phyloP scores from a whole-genome alignment of 306 rosid genomes.

The Senna siamea region DNA sequence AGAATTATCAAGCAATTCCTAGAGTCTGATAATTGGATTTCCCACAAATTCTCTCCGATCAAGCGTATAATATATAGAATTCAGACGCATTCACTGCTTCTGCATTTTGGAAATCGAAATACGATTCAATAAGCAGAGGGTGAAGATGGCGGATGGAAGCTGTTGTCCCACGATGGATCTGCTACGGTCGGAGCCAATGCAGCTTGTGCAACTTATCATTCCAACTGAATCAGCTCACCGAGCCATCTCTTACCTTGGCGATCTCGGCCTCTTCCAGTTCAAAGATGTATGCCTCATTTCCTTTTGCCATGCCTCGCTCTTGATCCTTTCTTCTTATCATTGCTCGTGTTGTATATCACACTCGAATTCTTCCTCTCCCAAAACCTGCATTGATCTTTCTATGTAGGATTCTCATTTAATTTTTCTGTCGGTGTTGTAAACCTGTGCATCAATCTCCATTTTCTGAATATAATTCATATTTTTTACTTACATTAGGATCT shows the following conservation, averaged over 20 bases:
- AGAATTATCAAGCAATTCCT: neutral
- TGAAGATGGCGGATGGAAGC: slow-evolving; percentile 34
- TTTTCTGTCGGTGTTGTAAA: neutral
- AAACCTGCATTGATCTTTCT: slow-evolving; percentile 10
- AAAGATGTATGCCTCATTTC: slow-evolving; percentile 53
- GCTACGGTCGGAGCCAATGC: slow-evolving; percentile 91
- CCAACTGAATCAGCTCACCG: slow-evolving; percentile 73
- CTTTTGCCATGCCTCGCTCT: neutral
- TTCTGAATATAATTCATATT: slow-evolving; percentile 4
- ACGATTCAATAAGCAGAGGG: neutral
- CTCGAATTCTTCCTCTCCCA: slow-evolving; percentile 1
- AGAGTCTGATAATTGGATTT: slow-evolving; percentile 12
- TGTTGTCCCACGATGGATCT: slow-evolving; percentile 66
- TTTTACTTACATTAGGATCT: neutral
- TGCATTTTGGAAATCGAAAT: slow-evolving; percentile 28
- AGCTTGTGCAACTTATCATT: slow-evolving; percentile 78
- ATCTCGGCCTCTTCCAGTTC: slow-evolving; percentile 85
- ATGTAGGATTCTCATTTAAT: neutral
- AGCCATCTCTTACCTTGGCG: slow-evolving; percentile 72
- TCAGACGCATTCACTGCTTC: slow-evolving; percentile 18
- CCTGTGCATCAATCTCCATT: neutral
- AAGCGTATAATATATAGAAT: neutral
- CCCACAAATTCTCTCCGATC: slow-evolving; percentile 27
- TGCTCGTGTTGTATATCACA: neutral
- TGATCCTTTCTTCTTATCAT: neutral